A percentile compares a stretch with the other conserved stretches of the same genome.
These are phyloP conservation scores for Rhodotorula sp. DNA, from an alignment of 1,284 basidiomycete species.

Conservation along the genomic window DNA sequence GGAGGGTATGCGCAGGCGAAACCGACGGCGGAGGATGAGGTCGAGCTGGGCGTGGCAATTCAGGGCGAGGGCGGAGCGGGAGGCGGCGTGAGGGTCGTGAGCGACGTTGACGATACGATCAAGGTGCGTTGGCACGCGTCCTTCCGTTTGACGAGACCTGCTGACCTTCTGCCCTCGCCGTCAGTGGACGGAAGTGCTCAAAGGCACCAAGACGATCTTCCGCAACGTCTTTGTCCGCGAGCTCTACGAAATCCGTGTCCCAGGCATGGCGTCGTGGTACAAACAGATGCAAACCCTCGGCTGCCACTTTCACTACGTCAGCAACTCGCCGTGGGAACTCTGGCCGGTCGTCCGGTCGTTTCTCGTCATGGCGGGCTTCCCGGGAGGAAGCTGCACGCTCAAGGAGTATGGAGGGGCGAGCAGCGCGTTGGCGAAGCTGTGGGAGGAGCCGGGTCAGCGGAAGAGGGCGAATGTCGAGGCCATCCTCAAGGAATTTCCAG, in stretches of 20 bases:
- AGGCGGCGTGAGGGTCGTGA: conserved; percentile 67
- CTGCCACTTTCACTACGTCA: conserved; percentile 66
- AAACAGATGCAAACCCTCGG: conserved; percentile 51
- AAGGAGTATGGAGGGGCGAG: conserved; percentile 69
- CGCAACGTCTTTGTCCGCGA: conserved; percentile 56
- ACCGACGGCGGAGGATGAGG: conserved; percentile 26
- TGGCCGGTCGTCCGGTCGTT: conserved; percentile 76
- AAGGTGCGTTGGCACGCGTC: conserved; percentile 54
- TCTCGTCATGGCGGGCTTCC: conserved; percentile 67
- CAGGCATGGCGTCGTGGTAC: conserved; percentile 74
- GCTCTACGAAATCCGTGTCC: conserved; percentile 72
- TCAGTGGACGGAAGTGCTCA: conserved; percentile 47
- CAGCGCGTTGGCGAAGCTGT: conserved; percentile 70
- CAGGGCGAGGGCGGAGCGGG: conserved; percentile 24
- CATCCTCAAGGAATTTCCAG: conserved; percentile 67
- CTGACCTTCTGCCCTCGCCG: neutral
- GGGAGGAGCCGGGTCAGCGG: conserved; percentile 66
- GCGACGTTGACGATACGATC: conserved; percentile 93
- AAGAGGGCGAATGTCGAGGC: conserved; percentile 69
- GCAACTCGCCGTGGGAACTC: conserved; percentile 85
- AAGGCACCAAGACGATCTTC: conserved; percentile 48
- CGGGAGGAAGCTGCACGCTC: conserved; percentile 60
- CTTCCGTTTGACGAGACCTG: neutral
- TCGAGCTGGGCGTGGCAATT: conserved; percentile 22
- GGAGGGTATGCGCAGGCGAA: conserved; percentile 3